phyloP scores from a whole-genome alignment of 2,329 filamentous ascomycete species.

The Arthrobotrys megalospora region DNA sequence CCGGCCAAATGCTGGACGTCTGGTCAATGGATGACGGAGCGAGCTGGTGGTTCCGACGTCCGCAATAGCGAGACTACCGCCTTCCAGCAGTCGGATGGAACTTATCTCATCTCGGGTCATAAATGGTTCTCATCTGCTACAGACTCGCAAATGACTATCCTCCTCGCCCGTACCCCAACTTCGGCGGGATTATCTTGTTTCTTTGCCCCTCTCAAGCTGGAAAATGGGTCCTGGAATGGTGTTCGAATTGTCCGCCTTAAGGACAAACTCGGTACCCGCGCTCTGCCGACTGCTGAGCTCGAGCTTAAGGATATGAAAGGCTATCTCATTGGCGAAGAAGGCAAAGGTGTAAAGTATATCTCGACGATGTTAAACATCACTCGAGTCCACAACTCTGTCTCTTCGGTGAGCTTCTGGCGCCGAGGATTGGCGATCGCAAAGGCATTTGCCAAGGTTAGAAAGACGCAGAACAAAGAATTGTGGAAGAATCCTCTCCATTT shows the following conservation, averaged over 20 bases:
- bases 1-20: slow-evolving; percentile 75
- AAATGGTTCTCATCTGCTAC: slow-evolving; percentile 81
- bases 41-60: slow-evolving; percentile 79
- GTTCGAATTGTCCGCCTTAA: slow-evolving; percentile 79
- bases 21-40: slow-evolving; percentile 84
- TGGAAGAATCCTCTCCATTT: slow-evolving; percentile 73
- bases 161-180: slow-evolving; percentile 74
- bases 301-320: slow-evolving; percentile 76
- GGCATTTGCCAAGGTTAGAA: slow-evolving; percentile 74
- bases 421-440: slow-evolving; percentile 74
- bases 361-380: slow-evolving; percentile 79
- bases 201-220: slow-evolving; percentile 75
- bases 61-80: slow-evolving; percentile 78
- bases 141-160: slow-evolving; percentile 76
- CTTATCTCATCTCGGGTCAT: slow-evolving; percentile 77
- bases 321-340: slow-evolving; percentile 78
- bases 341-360: slow-evolving; percentile 78
- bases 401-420: slow-evolving; percentile 72
- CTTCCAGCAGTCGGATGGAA: slow-evolving; percentile 70
- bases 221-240: slow-evolving; percentile 74
- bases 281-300: slow-evolving; percentile 80
- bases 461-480: slow-evolving; percentile 70
- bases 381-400: slow-evolving; percentile 73
- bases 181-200: slow-evolving; percentile 75
- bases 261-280: slow-evolving; percentile 79